These are phyloP conservation scores for Perkinsus chesapeaki DNA, from an alignment of 169 alveolate genomes.

Conservation along the genomic window DNA sequence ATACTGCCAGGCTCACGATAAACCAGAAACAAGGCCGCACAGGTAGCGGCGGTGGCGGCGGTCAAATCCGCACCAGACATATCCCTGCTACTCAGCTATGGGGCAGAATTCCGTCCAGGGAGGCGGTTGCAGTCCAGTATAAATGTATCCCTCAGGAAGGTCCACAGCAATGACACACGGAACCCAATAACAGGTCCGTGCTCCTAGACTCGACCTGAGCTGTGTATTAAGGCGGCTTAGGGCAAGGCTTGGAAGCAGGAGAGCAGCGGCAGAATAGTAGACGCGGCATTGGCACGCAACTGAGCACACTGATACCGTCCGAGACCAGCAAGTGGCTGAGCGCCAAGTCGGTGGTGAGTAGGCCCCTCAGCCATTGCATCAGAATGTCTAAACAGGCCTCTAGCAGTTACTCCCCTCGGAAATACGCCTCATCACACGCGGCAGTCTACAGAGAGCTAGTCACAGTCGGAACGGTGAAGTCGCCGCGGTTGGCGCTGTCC, in stretches of 20 bases:
- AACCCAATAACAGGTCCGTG: neutral
- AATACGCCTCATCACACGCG: too few species aligned
- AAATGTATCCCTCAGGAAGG: neutral
- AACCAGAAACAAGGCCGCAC: neutral
- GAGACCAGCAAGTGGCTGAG: too few species aligned
- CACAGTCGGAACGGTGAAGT: neutral
- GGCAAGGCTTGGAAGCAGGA: neutral
- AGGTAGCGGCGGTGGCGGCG: neutral
- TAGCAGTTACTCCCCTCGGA: too few species aligned
- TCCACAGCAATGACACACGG: neutral
- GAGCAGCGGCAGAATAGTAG: neutral
- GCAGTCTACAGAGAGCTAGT: too few species aligned
- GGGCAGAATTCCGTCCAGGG: neutral
- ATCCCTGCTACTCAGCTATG: neutral
- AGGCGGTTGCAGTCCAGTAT: neutral
- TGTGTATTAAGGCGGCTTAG: neutral
- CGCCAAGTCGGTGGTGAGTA: too few species aligned
- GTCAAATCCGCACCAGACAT: neutral
- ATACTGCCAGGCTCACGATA: neutral
- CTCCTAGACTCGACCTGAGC: neutral
- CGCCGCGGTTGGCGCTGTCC: neutral
- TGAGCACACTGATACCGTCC: neutral
- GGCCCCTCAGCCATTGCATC: too few species aligned
- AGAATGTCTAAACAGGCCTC: too few species aligned
- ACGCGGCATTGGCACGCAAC: neutral